These are phyloP conservation scores for Melastoma candidum DNA, from an alignment of 441 rosid genomes.

Conservation along the genomic window DNA sequence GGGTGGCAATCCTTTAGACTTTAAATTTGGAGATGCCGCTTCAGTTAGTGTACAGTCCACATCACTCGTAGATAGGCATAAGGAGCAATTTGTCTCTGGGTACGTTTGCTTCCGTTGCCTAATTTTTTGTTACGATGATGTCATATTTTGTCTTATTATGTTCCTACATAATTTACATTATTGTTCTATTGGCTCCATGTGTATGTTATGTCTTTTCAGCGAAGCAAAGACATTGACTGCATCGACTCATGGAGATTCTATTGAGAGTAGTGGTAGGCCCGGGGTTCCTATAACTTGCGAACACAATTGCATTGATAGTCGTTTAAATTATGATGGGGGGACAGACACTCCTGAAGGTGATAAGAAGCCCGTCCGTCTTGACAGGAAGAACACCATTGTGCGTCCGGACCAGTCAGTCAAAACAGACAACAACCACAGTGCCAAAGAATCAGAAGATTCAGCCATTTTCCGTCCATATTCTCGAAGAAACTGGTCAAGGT, in stretches of 20 bases:
- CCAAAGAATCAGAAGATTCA: slow-evolving; percentile 93
- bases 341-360: slow-evolving; percentile 54
- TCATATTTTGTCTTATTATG: background rate
- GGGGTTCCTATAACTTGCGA: slow-evolving; percentile 60
- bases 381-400: slow-evolving; percentile 39
- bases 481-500: slow-evolving; percentile 88
- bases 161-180: background rate
- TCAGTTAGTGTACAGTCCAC: slow-evolving; percentile 92
- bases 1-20: slow-evolving; percentile 99
- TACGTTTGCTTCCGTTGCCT: slow-evolving; percentile 27
- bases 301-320: slow-evolving; percentile 88
- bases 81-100: slow-evolving; percentile 83
- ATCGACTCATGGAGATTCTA: slow-evolving; percentile 94
- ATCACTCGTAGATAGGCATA: slow-evolving; percentile 74
- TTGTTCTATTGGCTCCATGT: background rate
- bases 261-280: slow-evolving; percentile 95
- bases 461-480: slow-evolving; percentile 97
- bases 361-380: slow-evolving; percentile 36
- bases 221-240: slow-evolving; percentile 88
- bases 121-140: slow-evolving; percentile 6
- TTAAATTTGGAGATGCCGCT: slow-evolving; percentile 67
- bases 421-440: slow-evolving; percentile 51
- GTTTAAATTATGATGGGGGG: slow-evolving; percentile 71
- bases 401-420: slow-evolving; percentile 63
- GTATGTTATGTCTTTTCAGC: slow-evolving; percentile 36